phyloP scores from a whole-genome alignment of 2,329 filamentous ascomycete genomes.

The Laburnicola sp. region DNA sequence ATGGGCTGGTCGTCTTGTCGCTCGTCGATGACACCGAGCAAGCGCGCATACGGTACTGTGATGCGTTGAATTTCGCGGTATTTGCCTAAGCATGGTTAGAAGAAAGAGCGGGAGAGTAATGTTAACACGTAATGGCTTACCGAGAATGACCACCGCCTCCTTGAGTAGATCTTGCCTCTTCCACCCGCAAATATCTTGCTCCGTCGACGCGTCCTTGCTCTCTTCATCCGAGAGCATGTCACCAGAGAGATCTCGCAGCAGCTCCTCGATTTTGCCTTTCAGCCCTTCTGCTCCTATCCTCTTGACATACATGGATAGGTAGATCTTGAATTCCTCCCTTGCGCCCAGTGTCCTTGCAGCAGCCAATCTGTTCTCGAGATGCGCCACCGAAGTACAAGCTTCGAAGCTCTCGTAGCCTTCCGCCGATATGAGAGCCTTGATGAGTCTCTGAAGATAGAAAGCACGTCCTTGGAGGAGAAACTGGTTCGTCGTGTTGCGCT shows the following conservation, averaged over 20 bases:
- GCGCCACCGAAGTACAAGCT: slow-evolving; percentile 85
- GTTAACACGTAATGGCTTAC: slow-evolving; percentile 51
- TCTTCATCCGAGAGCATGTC: slow-evolving; percentile 65
- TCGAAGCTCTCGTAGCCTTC: slow-evolving; percentile 94
- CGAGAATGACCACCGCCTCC: slow-evolving; percentile 88
- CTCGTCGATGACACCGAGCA: slow-evolving; percentile 41
- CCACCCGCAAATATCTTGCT: slow-evolving; percentile 85
- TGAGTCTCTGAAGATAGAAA: slow-evolving; percentile 85
- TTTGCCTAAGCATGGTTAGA: slow-evolving; percentile 66
- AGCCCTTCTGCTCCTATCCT: slow-evolving; percentile 88
- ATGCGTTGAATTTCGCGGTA: slow-evolving; percentile 91
- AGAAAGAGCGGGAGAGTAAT: neutral
- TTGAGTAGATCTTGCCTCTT: slow-evolving; percentile 82
- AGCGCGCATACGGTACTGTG: slow-evolving; percentile 91
- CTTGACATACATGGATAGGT: slow-evolving; percentile 98
- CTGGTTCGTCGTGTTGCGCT: slow-evolving; percentile 92
- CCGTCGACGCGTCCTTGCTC: slow-evolving; percentile 54
- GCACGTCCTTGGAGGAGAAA: slow-evolving; percentile 88
- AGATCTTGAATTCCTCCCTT: slow-evolving; percentile 89
- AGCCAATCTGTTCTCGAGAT: slow-evolving; percentile 91
- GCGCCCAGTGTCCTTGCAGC: slow-evolving; percentile 83
- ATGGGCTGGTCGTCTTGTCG: neutral
- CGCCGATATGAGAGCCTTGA: slow-evolving; percentile 83
- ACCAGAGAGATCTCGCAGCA: slow-evolving; percentile 79
- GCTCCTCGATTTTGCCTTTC: slow-evolving; percentile 86